Conservation (phyloP, 768 basidiomycete species). For the Leccinum variicolor region DNA sequence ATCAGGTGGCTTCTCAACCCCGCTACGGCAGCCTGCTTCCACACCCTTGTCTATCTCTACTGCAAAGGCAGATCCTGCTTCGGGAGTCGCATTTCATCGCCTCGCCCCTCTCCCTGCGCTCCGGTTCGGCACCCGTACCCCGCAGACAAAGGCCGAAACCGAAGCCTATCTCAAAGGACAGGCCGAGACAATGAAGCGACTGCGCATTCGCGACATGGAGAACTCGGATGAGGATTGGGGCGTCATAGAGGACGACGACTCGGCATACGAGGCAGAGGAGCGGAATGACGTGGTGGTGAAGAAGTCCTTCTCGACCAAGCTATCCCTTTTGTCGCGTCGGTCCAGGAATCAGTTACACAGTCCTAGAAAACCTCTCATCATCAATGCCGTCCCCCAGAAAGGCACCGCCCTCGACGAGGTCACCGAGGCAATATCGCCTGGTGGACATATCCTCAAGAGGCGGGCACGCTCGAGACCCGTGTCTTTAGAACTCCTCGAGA, state of each 20-base stretch:
- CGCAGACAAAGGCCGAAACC: constrained; percentile 36
- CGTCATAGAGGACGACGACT: constrained; percentile 43
- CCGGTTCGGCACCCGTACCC: constrained; percentile 27
- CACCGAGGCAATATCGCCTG: constrained; percentile 68
- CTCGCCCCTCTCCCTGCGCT: constrained; percentile 33
- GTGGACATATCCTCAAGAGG: constrained; percentile 72
- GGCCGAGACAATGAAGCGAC: constrained; percentile 60
- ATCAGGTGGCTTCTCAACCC: constrained; percentile 51
- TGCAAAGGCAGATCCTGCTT: constrained; percentile 30
- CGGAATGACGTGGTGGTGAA: constrained; percentile 32
- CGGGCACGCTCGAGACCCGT: constrained; percentile 72
- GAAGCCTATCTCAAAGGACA: constrained; percentile 45
- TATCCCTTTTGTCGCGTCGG: constrained; percentile 22
- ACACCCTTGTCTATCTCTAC: constrained; percentile 39
- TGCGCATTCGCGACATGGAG: constrained; percentile 57
- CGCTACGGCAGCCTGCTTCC: constrained; percentile 45
- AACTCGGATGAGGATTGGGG: constrained; percentile 45
- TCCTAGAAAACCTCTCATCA: constrained; percentile 24
- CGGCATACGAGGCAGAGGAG: constrained; percentile 49
- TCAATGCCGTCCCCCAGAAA: constrained; percentile 33
- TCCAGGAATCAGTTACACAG: constrained; percentile 29
- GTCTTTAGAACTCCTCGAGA: constrained; percentile 61
- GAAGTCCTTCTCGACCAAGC: constrained; percentile 31
- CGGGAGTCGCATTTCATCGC: constrained; percentile 33
- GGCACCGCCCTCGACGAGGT: constrained; percentile 53